These are phyloP conservation scores for Sphagnum magellanicum DNA, from an alignment of 228 moss, liverwort and hornwort species.

Conservation along the genomic window DNA sequence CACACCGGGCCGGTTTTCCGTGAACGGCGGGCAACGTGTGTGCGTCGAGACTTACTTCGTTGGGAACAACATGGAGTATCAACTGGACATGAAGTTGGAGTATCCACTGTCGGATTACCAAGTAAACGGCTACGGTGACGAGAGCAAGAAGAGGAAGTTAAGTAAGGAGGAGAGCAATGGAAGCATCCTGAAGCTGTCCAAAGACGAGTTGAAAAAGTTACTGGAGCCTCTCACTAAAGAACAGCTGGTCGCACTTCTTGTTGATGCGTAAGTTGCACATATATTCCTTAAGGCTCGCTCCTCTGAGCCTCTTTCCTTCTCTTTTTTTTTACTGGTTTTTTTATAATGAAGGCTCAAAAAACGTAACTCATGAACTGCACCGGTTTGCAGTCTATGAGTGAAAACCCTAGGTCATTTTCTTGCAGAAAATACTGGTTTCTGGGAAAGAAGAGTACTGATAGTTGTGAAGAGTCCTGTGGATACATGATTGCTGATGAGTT, in stretches of 20 bases:
- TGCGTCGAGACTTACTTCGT: too few species aligned
- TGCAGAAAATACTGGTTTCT: too few species aligned
- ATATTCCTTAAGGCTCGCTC: not conserved
- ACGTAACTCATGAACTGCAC: not conserved
- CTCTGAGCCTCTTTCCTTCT: not conserved
- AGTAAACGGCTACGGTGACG: constrained; percentile 51
- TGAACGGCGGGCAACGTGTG: too few species aligned
- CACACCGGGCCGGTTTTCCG: too few species aligned
- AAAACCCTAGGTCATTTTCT: too few species aligned
- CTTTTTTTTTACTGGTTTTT: not conserved
- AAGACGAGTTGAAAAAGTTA: constrained; percentile 87
- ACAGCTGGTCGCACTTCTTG: constrained; percentile 79
- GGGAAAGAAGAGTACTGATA: too few species aligned
- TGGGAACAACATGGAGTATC: constrained; percentile 40
- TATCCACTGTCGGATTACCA: constrained; percentile 40
- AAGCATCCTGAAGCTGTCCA: constrained; percentile 62
- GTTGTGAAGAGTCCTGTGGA: too few species aligned
- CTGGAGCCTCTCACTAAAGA: constrained; percentile 96
- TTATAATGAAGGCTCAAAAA: not conserved
- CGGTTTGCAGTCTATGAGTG: too few species aligned
- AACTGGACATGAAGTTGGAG: constrained; percentile 30
- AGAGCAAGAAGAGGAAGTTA: constrained; percentile 74
- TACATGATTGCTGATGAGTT: too few species aligned
- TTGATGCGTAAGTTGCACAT: constrained; percentile 64
- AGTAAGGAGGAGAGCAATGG: constrained; percentile 59